These are phyloP conservation scores for Penicillium herquei DNA, from an alignment of 495 filamentous ascomycete species.

Conservation along the genomic window DNA sequence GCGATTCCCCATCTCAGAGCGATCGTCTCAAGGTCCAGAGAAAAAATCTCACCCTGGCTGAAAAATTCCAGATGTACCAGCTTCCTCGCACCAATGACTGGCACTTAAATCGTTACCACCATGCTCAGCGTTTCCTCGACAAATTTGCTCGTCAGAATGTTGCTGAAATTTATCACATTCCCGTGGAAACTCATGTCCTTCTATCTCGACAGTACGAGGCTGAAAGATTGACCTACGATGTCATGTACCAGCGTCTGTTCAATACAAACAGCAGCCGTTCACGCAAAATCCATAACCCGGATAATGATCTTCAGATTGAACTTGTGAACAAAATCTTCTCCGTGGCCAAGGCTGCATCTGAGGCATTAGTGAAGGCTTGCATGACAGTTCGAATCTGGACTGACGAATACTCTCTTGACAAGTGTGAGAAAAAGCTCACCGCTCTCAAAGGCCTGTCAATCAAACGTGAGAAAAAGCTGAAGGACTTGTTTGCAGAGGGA, in stretches of 20 bases:
- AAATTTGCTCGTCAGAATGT: slow-evolving; percentile 53
- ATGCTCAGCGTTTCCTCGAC: slow-evolving; percentile 54
- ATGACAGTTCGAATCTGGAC: neutral
- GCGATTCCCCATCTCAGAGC: slow-evolving; percentile 32
- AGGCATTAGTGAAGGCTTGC: slow-evolving; percentile 48
- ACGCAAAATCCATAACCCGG: slow-evolving; percentile 19
- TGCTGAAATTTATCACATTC: slow-evolving; percentile 46
- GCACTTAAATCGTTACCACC: slow-evolving; percentile 46
- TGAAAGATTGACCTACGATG: slow-evolving; percentile 23
- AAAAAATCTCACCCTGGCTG: slow-evolving; percentile 35
- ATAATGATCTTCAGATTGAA: slow-evolving; percentile 27
- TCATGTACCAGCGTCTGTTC: too few relatives aligned
- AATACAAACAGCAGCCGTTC: slow-evolving; percentile 32
- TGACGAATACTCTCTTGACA: slow-evolving; percentile 1
- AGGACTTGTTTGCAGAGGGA: too few relatives aligned
- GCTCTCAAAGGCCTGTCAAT: neutral
- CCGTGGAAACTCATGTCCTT: slow-evolving; percentile 32
- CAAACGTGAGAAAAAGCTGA: too few relatives aligned
- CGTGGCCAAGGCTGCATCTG: slow-evolving; percentile 35
- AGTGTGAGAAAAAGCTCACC: neutral
- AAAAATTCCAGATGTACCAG: slow-evolving; percentile 47
- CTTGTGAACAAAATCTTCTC: slow-evolving; percentile 38
- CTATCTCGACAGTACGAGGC: slow-evolving; percentile 36
- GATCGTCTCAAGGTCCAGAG: slow-evolving; percentile 23
- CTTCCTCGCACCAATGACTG: slow-evolving; percentile 46